phyloP scores from a whole-genome alignment of 345 rosid species.

The Acer negundo region DNA sequence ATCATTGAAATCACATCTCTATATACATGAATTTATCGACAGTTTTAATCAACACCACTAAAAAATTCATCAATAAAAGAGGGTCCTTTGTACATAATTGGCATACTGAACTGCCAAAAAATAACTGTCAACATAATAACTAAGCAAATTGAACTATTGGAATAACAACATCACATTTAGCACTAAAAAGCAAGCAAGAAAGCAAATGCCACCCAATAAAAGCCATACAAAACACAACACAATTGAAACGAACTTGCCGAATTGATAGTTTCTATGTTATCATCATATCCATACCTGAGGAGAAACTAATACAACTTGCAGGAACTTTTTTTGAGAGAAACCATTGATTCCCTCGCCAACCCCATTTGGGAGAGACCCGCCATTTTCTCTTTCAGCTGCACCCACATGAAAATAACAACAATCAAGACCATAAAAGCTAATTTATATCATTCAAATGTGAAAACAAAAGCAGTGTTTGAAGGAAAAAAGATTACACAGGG shows the following conservation, averaged over 20 bases:
- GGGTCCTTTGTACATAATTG: not conserved
- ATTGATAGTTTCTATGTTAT: not conserved
- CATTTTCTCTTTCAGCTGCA: slow-evolving; percentile 48
- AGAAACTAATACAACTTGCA: slow-evolving; percentile 91
- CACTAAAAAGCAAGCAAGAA: not conserved
- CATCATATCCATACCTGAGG: slow-evolving; percentile 66
- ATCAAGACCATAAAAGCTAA: not conserved
- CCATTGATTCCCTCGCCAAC: slow-evolving; percentile 42
- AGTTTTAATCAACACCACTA: not conserved
- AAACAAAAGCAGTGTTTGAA: not conserved
- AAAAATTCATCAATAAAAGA: not conserved
- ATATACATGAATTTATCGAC: not conserved
- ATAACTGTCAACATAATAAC: not conserved
- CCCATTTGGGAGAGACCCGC: slow-evolving; percentile 43
- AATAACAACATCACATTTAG: not conserved
- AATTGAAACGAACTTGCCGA: not conserved
- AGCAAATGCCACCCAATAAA: not conserved
- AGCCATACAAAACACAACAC: not conserved
- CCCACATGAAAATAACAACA: slow-evolving; percentile 4
- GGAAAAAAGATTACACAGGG: slow-evolving; percentile 32
- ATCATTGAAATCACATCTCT: not conserved
- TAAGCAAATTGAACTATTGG: not conserved
- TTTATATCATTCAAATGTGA: not conserved
- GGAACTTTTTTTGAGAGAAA: slow-evolving; percentile 52
- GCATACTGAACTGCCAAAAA: not conserved